Base-by-base conservation (phyloP, 2,329 filamentous ascomycete species). In the Paecilomyces dactylethromorphus region DNA sequence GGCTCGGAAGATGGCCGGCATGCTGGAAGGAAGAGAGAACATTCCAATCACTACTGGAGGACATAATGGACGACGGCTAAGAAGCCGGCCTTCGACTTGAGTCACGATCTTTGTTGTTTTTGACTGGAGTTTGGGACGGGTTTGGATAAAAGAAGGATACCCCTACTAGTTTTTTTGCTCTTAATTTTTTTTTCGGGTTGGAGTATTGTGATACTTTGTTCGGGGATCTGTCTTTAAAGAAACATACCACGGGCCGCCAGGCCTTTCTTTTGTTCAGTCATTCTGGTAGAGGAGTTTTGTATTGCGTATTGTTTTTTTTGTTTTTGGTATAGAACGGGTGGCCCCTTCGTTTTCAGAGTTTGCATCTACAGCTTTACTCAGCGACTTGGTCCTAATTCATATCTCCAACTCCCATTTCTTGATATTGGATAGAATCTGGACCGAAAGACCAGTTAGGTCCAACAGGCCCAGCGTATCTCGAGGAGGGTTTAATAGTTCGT, bases 11-110 rank as follows among this genome's bases (percentile, higher is more conserved):
- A 73, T 71, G 65, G 67, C 73, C 21, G 67, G 74, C n/a, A 70
- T 74, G 56, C 67, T 75, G 59, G 77, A 78, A 57, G 79, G 78
- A 2, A 72, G 76, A 51, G 79, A 81, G 63, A 81, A 81, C 61
- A 63, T 73, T 26, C 69, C 71, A 10, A 49, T 60, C 31, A 69
- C 68, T 1, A 64, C 68, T 51, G 65, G 63, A 49, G 61, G 64
- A 24, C 57, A 63, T 21, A 62, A 63, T 56, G 66, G 68, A 24
- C 69, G 73, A 56, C 68, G 69, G 50, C 63, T 72, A 12, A 68
- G 74, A 62, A 68, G 58, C 32, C 68, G 69, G 32, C 65, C 67
- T 54, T 69, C 71, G 21, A 60, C 66, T 54, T 68, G 64, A 62
- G n/a, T 7, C 15, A 45, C n/a, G 15, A n/a, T 18, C 8, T 18